These are phyloP conservation scores for Eragrostis nindensis DNA, from an alignment of 176 grass and related monocot species.

Conservation along the genomic window DNA sequence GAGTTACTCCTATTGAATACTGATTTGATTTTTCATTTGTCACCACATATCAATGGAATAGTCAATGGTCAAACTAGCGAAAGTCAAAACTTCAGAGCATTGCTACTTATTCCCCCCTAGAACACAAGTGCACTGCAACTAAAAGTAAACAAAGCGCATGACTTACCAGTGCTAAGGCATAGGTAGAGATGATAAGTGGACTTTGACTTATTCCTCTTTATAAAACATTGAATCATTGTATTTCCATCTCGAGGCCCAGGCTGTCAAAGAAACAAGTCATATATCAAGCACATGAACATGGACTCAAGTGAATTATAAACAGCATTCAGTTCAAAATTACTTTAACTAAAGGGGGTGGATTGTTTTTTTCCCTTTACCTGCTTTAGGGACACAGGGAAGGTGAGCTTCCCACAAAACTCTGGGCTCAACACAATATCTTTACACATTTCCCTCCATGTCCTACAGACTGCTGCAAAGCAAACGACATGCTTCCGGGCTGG, in stretches of 20 bases:
- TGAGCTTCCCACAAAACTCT: conserved; percentile 89
- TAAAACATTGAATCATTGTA: conserved; percentile 85
- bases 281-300: conserved; percentile 24
- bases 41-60: no score
- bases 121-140: not conserved
- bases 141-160: not conserved
- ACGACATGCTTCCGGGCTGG: conserved; percentile 84
- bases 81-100: not conserved
- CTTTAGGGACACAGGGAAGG: conserved; percentile 94
- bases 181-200: conserved; percentile 93
- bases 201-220: conserved; percentile 99
- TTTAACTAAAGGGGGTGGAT: conserved; percentile 7
- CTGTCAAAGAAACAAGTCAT: conserved; percentile 54
- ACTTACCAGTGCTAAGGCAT: conserved; percentile 81
- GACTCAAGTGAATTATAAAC: not conserved
- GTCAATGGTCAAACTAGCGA: no score
- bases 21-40: no score
- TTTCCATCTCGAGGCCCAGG: conserved; percentile 85
- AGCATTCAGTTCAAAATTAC: not conserved
- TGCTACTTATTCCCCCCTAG: no score
- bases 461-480: conserved; percentile 88
- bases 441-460: conserved; percentile 98
- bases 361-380: conserved; percentile 57
- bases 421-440: conserved; percentile 93
- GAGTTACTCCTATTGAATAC: no score